Evolutionary conservation across 2,329 filamentous ascomycete genomes (phyloP).

Genomic region (Neoarthrinium moseri): DNA sequence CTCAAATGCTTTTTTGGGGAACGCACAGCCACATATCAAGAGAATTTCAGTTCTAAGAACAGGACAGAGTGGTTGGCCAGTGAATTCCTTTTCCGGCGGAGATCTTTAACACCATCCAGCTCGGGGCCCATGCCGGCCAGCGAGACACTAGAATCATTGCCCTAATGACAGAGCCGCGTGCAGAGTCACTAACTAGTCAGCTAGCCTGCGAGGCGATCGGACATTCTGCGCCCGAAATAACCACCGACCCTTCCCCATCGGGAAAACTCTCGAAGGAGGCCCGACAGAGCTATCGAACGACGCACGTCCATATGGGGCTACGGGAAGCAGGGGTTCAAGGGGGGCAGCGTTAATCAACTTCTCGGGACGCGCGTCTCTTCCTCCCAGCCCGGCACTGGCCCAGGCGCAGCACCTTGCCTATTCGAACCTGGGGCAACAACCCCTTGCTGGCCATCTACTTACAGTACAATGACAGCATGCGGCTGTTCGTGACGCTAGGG

Average conservation of each 20-base stretch:
- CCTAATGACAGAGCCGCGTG: not conserved
- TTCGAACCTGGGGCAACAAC: too few species aligned
- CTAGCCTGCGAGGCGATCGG: too few species aligned
- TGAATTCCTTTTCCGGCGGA: too few species aligned
- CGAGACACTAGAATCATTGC: not conserved
- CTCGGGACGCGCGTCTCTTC: slow-evolving; percentile 22
- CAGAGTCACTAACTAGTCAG: too few species aligned
- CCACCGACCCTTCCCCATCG: too few species aligned
- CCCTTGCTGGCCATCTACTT: too few species aligned
- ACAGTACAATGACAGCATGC: too few species aligned
- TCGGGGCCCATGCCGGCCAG: not conserved
- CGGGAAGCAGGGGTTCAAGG: not conserved
- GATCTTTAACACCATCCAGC: not conserved
- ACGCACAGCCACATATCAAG: not conserved
- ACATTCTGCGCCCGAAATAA: too few species aligned
- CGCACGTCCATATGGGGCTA: not conserved
- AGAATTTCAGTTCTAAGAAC: not conserved
- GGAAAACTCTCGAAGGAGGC: not conserved
- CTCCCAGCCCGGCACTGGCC: too few species aligned
- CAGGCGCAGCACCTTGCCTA: too few species aligned
- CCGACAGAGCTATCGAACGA: slow-evolving; percentile 4
- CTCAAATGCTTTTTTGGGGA: not conserved
- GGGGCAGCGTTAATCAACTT: slow-evolving; percentile 3
- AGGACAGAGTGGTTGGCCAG: not conserved
- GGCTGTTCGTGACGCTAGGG: too few species aligned